Evolutionary conservation across 1,284 basidiomycete species (phyloP), one percentile per base, ranked within the genome.

Genomic region (Ceratobasidium sp.): DNA sequence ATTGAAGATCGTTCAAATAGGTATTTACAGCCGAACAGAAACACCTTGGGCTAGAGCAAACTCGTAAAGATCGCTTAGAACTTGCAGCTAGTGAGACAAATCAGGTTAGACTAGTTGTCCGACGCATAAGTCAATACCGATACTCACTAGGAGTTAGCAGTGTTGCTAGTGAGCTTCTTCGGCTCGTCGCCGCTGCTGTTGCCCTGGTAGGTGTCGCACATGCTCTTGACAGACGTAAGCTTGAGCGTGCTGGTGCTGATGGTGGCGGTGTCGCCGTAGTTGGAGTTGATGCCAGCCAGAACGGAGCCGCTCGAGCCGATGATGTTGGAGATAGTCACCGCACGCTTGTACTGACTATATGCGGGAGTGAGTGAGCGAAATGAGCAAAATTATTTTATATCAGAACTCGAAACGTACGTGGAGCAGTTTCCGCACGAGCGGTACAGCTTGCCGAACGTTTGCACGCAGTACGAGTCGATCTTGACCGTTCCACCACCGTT

Each of bases 301-400:
- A 39, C 4, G 2, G 42, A 61, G 55, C 69, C 77, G 49, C 60
- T 75, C 20, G n/a, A 49, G 10, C 58, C 58, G 42, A 71, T 79
- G 56, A 81, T 64, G 15, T 77, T 39, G 58, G 44, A 66, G 71
- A 86, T 82, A 79, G 84, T 68, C 23, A 83, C 82, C 20, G 78
- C 55, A 15, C 83, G 79, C 77, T 82, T 82, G 81, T 81, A 82
- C 71, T 67, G 64, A 10, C 64, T 68, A 20, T 49, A 56, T 33
- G 33, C 33, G 33, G 33, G 33, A 4, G 33, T 33, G 33, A 4
- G 33, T 33, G 33, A 33, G 33, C 33, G 33, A 33, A 33, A 33
- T 33, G 1, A 33, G 33, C 33, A 4, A 33, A 4, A 33, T 33
- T 61, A 33, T 33, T 61, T 23, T 18, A 39, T 10, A 33, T 33